Base-by-base conservation (phyloP, 1,139 yeast species). In the Lodderomyces metapsilosis region DNA sequence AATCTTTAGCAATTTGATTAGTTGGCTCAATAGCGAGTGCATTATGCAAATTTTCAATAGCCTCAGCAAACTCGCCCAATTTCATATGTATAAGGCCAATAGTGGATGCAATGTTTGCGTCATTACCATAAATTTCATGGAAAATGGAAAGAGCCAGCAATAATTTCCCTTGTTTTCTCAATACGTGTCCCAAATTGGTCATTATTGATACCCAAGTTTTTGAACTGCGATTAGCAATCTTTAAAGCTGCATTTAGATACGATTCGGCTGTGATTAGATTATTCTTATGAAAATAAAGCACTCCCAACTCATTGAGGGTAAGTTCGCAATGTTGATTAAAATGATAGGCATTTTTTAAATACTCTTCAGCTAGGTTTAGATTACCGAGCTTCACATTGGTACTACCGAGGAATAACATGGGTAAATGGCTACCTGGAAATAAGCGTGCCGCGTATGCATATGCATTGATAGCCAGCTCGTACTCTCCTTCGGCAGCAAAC, bases 401-500 rank as follows among this genome's bases (percentile, higher is more conserved):
- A 96, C 92, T 94, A 2, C 98, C 99, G 38, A 94, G 71, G 55
- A 88, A 92, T 45, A 94, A 66, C 52, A 87, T 82, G 2, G 98
- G 98, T 39, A 91, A 65, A 61, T 92, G 98, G 5, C 94, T 84
- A 2, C 98, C 98, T 0, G 96, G 97, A 56, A 92, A 94, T 39
- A 91, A 72, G 45, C 97, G 69, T 0, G 96, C 91, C 0, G 98
- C 98, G 27, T 95, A 91, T 1, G 98, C 92, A 63, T 91, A 94
- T 0, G 98, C 98, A 45, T 96, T 84, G 16, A 92, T 85, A 1
- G 98, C 98, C 61, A 94, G 98, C 59, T 94, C 99, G 56, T 94
- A 98, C 62, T 94, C 99, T 8, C 97, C 96, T 60, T 94, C 98
- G 2, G 88, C 85, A 0, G 97, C 97, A 74, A 89, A 94, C 0